phyloP scores from a whole-genome alignment of 73 alveolate species.

The Halteria grandinella region DNA sequence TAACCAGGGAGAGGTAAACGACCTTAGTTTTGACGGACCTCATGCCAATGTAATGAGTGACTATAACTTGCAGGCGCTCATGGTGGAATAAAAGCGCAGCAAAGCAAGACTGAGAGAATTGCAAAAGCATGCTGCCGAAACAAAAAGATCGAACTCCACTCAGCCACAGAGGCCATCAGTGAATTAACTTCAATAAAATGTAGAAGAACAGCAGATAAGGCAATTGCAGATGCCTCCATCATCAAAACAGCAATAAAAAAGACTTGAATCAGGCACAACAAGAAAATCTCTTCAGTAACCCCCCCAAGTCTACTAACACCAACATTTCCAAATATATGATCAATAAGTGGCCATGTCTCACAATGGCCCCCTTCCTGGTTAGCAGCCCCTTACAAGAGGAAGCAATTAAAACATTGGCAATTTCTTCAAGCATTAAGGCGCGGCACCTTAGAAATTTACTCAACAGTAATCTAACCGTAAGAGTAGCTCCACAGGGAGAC shows the following conservation, averaged over 20 bases:
- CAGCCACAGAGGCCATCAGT: not conserved
- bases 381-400: not conserved
- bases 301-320: constrained; percentile 1
- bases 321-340: constrained; percentile 27
- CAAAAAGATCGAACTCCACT: not conserved
- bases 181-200: not conserved
- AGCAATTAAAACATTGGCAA: not conserved
- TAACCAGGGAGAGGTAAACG: not conserved
- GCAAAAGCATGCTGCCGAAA: constrained; percentile 22
- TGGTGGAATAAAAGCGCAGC: not conserved
- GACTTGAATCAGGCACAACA: not conserved
- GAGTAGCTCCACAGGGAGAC: constrained; percentile 33
- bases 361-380: not conserved
- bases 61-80: not conserved
- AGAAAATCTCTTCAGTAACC: not conserved
- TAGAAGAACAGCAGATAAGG: not conserved
- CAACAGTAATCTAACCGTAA: not conserved
- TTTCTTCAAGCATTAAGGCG: no score
- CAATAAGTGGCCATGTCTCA: not conserved
- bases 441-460: not conserved
- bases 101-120: constrained; percentile 27
- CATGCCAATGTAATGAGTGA: not conserved
- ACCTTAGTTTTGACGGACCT: not conserved
- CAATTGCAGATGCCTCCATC: not conserved
- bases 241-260: not conserved